Conservation (phyloP, 2,329 filamentous ascomycete genomes). For the Trichoderma asperellum region DNA sequence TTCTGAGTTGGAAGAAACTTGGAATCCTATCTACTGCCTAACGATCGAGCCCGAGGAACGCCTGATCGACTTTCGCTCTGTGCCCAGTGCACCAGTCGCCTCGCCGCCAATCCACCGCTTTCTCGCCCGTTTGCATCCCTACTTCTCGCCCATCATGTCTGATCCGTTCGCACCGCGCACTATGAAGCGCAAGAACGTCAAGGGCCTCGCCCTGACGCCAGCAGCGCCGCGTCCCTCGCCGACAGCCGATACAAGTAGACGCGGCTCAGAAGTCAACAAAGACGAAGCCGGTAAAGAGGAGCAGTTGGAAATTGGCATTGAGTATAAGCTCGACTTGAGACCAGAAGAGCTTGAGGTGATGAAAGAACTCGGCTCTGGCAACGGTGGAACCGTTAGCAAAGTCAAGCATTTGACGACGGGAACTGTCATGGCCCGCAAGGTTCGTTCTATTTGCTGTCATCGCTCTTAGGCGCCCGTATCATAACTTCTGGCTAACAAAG, state of each 20-base stretch:
- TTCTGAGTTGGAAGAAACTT: conserved; percentile 29
- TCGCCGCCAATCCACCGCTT: neutral
- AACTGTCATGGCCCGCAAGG: conserved; percentile 97
- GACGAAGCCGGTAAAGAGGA: conserved; percentile 58
- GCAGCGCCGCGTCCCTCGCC: conserved; percentile 72
- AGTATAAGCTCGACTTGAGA: conserved; percentile 90
- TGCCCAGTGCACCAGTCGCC: neutral
- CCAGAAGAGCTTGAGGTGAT: conserved; percentile 91
- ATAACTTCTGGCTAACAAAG: conserved; percentile 22
- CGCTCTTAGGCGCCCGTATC: conserved; percentile 24
- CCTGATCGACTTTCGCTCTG: conserved; percentile 11
- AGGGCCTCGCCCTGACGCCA: conserved; percentile 86
- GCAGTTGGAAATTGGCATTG: conserved; percentile 90
- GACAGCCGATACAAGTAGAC: conserved; percentile 72
- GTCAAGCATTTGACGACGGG: conserved; percentile 93
- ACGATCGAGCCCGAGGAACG: conserved; percentile 28
- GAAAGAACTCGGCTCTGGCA: conserved; percentile 93
- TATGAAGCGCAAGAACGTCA: conserved; percentile 99
- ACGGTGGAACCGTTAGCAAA: conserved; percentile 98
- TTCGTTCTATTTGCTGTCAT: conserved; percentile 44
- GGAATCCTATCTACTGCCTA: conserved; percentile 31
- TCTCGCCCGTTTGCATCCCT: neutral
- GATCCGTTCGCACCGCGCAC: conserved; percentile 71
- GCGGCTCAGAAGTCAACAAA: conserved; percentile 63
- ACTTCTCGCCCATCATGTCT: conserved; percentile 53